A percentile compares a stretch with the other conserved stretches of the same genome.
These are phyloP conservation scores for Podila horticola DNA, from an alignment of 192 early-diverging fungal genomes.

Conservation along the genomic window DNA sequence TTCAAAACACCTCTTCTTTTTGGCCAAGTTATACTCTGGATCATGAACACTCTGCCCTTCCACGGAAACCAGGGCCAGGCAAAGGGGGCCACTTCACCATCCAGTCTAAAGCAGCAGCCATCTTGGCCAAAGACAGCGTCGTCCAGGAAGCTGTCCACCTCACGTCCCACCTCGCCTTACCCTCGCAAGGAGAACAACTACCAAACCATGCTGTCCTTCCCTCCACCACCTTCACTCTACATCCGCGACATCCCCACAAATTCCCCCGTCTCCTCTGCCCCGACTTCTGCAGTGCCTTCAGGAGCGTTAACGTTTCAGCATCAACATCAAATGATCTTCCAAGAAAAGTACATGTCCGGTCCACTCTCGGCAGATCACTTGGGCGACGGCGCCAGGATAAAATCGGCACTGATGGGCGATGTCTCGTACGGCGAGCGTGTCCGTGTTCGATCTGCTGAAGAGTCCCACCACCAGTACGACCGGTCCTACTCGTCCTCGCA, in stretches of 20 bases:
- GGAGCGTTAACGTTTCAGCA: slow-evolving; percentile 18
- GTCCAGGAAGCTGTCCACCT: slow-evolving; percentile 30
- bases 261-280: slow-evolving; percentile 11
- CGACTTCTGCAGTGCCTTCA: not conserved
- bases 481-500: not conserved
- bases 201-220: slow-evolving; percentile 35
- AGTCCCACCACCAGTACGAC: not conserved
- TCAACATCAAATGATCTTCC: slow-evolving; percentile 13
- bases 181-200: slow-evolving; percentile 39
- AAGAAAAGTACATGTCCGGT: slow-evolving; percentile 23
- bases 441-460: slow-evolving; percentile 34
- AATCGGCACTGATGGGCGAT: slow-evolving; percentile 21
- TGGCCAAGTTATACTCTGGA: not conserved
- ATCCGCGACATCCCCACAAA: slow-evolving; percentile 37
- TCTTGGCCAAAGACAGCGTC: slow-evolving; percentile 41
- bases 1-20: not conserved
- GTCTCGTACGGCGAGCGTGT: not conserved
- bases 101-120: slow-evolving; percentile 27
- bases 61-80: slow-evolving; percentile 4
- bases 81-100: not conserved
- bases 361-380: slow-evolving; percentile 35
- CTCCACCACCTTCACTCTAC: slow-evolving; percentile 29
- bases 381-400: slow-evolving; percentile 25
- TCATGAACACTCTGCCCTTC: slow-evolving; percentile 40
- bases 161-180: slow-evolving; percentile 29